Evolutionary conservation across 208 protist species (phyloP), one percentile per base, ranked within the genome.

Genomic region (Perkinsela sp.): DNA sequence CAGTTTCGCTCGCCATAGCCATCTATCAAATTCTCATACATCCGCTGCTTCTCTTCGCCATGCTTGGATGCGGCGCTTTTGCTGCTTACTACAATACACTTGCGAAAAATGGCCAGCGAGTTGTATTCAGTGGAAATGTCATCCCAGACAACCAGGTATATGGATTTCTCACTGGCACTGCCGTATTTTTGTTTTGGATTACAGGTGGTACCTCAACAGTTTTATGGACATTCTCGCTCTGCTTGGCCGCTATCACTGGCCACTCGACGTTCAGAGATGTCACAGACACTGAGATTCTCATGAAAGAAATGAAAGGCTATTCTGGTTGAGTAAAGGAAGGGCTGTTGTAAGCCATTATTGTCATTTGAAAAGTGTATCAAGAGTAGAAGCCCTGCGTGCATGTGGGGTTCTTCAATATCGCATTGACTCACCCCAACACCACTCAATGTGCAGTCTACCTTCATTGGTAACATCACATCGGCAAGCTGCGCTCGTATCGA

Each of bases 21-120:
- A 80, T 79, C 0, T 89, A 85, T 72, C 77, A 89, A 28, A 68
- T 92, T 28, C 71, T 92, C 1, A 78, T 83, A 71, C 89, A 92
- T 68, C 77, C 79, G 30, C 22, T 75, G 30, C 90, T 92, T 73
- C 76, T 75, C 16, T 28, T 92, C 28, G 86, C 78, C 65, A 67
- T 83, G 29, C 32, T 84, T 31, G 1, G 80, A 22, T 69, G 74
- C 31, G 48, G 78, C 1, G 0, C 70, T 0, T 69, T 75, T 66
- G 89, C 81, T 70, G 71, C 80, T 29, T 80, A 78, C 66, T 74
- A 87, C 30, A 73, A 74, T 30, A 69, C 66, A 31, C 78, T 73
- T 68, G 75, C 70, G 6, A 74, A 71, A 57, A 68, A 66, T 16
- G 74, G 75, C 28, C 66, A 78, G 69, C 31, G 67, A 70, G 72